Percentiles rank a stretch among this genome's conserved stretches.
Conservation (phyloP, 164 flowering plant genomes). For the Echeveria elegans region DNA sequence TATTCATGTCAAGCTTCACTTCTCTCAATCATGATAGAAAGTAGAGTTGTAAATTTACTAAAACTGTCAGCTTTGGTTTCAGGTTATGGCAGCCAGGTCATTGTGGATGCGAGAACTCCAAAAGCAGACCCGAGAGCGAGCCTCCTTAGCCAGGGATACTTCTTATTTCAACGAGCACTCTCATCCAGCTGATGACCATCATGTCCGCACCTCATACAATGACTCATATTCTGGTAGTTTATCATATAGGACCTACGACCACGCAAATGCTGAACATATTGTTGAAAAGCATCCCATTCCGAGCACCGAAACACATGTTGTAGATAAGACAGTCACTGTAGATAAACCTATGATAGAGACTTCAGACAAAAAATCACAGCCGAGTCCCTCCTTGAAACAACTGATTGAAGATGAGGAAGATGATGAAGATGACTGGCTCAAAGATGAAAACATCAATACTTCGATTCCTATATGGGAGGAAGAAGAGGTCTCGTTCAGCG, state of each 20-base stretch:
- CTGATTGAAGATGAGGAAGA: conserved; percentile 38
- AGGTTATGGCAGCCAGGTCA: conserved; percentile 48
- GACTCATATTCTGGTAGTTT: conserved; percentile 16
- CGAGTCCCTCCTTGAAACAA: conserved; percentile 26
- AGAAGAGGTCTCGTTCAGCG: conserved; percentile 88
- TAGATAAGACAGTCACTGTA: conserved; percentile 36
- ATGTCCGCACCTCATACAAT: conserved; percentile 12
- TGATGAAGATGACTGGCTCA: conserved; percentile 78
- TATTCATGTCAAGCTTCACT: neutral
- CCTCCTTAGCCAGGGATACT: conserved; percentile 20
- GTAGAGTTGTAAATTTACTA: conserved; percentile 2
- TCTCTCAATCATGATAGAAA: neutral
- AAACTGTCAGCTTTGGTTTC: conserved; percentile 9
- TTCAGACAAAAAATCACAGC: conserved; percentile 20
- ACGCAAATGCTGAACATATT: conserved; percentile 19
- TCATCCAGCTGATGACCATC: conserved; percentile 17
- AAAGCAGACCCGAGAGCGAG: conserved; percentile 26
- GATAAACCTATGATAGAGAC: conserved; percentile 31
- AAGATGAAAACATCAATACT: conserved; percentile 35
- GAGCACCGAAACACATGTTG: conserved; percentile 22
- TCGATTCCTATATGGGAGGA: conserved; percentile 38
- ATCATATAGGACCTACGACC: conserved; percentile 21
- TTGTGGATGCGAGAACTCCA: conserved; percentile 65
- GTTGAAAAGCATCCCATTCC: conserved; percentile 30
- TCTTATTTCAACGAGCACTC: conserved; percentile 14